A percentile compares a stretch with the other conserved stretches of the same genome.
These are phyloP conservation scores for Cocos nucifera DNA, from an alignment of 176 grass and related monocot species.

Conservation along the genomic window DNA sequence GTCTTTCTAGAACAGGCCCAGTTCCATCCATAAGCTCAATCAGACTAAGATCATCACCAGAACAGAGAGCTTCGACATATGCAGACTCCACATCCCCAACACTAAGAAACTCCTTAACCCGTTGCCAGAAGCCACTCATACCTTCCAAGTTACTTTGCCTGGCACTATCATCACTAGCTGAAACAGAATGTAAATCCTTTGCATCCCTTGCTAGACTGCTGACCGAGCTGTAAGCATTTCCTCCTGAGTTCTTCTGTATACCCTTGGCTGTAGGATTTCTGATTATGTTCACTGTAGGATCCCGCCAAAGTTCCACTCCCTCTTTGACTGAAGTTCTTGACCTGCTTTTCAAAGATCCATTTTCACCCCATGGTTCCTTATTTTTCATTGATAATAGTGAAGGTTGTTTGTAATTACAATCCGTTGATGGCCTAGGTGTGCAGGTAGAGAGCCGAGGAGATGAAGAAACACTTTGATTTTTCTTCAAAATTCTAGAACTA, in stretches of 20 bases:
- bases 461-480: slow-evolving; percentile 46
- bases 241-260: slow-evolving; percentile 15
- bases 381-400: slow-evolving; percentile 43
- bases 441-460: slow-evolving; percentile 57
- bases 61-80: slow-evolving; percentile 53
- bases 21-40: slow-evolving; percentile 87
- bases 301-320: not conserved
- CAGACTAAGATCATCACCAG: slow-evolving; percentile 42
- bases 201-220: too few species aligned
- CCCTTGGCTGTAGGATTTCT: slow-evolving; percentile 8
- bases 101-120: slow-evolving; percentile 17
- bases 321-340: slow-evolving; percentile 21
- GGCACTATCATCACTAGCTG: not conserved
- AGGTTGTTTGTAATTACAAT: slow-evolving; percentile 47
- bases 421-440: slow-evolving; percentile 49
- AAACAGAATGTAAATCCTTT: too few species aligned
- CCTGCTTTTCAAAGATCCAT: slow-evolving; percentile 29
- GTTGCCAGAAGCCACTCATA: too few species aligned
- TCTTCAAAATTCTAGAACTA: slow-evolving; percentile 57
- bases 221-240: not conserved
- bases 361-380: slow-evolving; percentile 44
- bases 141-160: not conserved
- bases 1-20: slow-evolving; percentile 69
- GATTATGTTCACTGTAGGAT: not conserved
- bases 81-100: slow-evolving; percentile 55